phyloP scores from a whole-genome alignment of 23 red algal species.

The Gracilaria gracilis region DNA sequence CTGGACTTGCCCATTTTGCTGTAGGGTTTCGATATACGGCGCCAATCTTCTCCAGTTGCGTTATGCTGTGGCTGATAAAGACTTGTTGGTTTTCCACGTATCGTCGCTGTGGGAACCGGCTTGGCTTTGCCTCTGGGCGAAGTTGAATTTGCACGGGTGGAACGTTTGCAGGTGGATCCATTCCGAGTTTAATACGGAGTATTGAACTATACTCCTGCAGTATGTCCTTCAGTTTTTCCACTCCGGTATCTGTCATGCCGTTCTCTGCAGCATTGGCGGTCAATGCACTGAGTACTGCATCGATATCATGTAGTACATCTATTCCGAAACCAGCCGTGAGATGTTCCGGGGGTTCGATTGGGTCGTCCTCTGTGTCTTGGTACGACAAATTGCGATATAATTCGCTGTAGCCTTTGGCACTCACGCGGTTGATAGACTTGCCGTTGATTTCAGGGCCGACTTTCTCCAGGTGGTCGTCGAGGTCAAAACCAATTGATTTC shows the following conservation, averaged over 20 bases:
- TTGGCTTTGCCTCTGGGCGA: not conserved
- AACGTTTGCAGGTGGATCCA: conserved; percentile 27
- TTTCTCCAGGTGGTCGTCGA: not conserved
- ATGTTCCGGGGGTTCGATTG: not conserved
- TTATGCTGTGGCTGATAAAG: conserved; percentile 23
- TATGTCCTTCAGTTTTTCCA: no score
- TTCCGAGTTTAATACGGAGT: conserved; percentile 28
- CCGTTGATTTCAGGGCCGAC: not conserved
- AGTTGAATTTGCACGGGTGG: not conserved
- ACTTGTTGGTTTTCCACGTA: not conserved
- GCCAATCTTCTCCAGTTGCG: conserved; percentile 20
- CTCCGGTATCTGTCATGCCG: no score
- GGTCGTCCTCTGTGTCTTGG: conserved; percentile 9
- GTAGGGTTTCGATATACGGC: conserved; percentile 23
- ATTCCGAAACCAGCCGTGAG: not conserved
- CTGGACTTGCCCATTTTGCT: not conserved
- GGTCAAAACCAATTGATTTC: not conserved
- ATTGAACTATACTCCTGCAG: no score
- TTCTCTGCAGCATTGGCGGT: not conserved
- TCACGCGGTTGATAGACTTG: not conserved
- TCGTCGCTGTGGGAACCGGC: not conserved
- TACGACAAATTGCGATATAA: not conserved
- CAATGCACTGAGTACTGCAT: not conserved
- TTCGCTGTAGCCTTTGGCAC: not conserved
- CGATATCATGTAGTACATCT: not conserved